phyloP scores from a whole-genome alignment of 306 rosid genomes.

The cucumber (Cucumis sativus) region Cucumber_9930_V3 NC_026658.2:17810501-17811000 shows the following conservation, averaged over 20 bases:
- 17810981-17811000: slow-evolving; percentile 26
- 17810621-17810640: slow-evolving; percentile 11
- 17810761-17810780: neutral
- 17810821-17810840: neutral
- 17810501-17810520: too few relatives aligned
- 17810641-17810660: neutral
- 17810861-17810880: neutral
- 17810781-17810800: neutral
- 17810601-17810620: slow-evolving; percentile 16
- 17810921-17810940: slow-evolving; percentile 14
- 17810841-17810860: neutral
- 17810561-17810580: slow-evolving; percentile 19
- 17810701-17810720: neutral
- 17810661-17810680: slow-evolving; percentile 11
- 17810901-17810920: slow-evolving; percentile 4
- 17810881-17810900: neutral
- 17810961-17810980: slow-evolving; percentile 21
- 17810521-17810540: neutral
- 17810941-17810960: slow-evolving; percentile 15
- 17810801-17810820: neutral
- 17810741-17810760: neutral
- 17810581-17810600: slow-evolving; percentile 14
- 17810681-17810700: slow-evolving; percentile 5
- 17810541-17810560: slow-evolving; percentile 16
- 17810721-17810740: neutral